Evolutionary conservation across 1,139 yeast genomes (phyloP).

Genomic region (Protomyces arabidopsidicola): DNA sequence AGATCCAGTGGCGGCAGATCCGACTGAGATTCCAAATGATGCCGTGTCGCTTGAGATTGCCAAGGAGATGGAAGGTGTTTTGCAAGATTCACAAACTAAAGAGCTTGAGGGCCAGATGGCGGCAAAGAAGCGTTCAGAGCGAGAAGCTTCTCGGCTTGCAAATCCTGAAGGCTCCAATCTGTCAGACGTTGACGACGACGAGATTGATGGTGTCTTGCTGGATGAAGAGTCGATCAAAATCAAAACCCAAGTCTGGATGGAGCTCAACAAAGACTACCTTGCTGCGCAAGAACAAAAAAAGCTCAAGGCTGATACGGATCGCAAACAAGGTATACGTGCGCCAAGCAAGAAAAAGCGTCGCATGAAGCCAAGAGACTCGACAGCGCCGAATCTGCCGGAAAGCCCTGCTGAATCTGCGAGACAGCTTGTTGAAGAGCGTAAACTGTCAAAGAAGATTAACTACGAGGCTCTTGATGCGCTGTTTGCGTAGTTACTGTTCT

Average conservation of each 20-base stretch:
- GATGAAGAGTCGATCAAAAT: conserved; percentile 60
- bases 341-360: conserved; percentile 39
- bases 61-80: conserved; percentile 51
- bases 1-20: conserved; percentile 26
- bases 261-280: conserved; percentile 77
- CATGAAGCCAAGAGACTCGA: conserved; percentile 35
- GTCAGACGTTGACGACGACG: conserved; percentile 79
- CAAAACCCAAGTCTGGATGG: conserved; percentile 83
- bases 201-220: conserved; percentile 56
- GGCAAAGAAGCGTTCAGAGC: conserved; percentile 29
- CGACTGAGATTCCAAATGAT: not conserved
- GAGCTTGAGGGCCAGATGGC: conserved; percentile 11
- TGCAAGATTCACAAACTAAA: conserved; percentile 42
- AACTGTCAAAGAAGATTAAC: conserved; percentile 81
- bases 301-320: conserved; percentile 81
- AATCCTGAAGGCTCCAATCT: conserved; percentile 55
- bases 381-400: conserved; percentile 47
- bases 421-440: conserved; percentile 61
- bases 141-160: conserved; percentile 46
- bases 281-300: conserved; percentile 80
- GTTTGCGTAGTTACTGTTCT: conserved; percentile 39
- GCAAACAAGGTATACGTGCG: conserved; percentile 42
- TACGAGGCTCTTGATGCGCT: conserved; percentile 69
- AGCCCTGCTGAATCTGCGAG: conserved; percentile 72
- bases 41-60: conserved; percentile 16